Conservation (phyloP, 2,329 filamentous ascomycete genomes). For the Albifimbria verrucaria region DNA sequence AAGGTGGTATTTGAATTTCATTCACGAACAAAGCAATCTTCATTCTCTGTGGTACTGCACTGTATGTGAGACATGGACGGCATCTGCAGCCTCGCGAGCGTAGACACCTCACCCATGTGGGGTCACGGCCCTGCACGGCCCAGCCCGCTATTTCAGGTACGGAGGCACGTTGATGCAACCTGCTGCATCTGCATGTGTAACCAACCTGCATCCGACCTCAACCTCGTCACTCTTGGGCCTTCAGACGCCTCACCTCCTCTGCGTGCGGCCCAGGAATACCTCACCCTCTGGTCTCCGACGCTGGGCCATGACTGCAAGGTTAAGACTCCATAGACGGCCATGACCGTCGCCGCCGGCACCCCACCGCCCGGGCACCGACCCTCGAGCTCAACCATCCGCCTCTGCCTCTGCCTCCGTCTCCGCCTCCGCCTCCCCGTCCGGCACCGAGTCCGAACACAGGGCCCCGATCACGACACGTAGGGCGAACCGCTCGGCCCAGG, state of each 20-base stretch:
- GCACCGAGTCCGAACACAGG: slow-evolving; percentile 18
- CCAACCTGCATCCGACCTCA: background rate
- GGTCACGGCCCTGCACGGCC: too few species aligned
- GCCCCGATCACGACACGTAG: slow-evolving; percentile 25
- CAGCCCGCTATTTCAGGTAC: too few species aligned
- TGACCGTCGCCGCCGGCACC: slow-evolving; percentile 22
- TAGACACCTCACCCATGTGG: too few species aligned
- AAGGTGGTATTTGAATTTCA: too few species aligned
- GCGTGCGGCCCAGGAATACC: background rate
- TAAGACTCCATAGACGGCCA: slow-evolving; percentile 18
- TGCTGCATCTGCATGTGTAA: too few species aligned
- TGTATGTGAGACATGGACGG: too few species aligned
- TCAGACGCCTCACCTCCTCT: too few species aligned
- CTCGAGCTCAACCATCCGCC: slow-evolving; percentile 14
- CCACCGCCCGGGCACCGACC: slow-evolving; percentile 14
- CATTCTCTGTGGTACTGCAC: too few species aligned
- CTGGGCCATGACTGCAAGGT: slow-evolving; percentile 22
- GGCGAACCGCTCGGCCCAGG: slow-evolving; percentile 27
- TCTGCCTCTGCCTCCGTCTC: slow-evolving; percentile 5
- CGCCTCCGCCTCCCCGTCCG: slow-evolving; percentile 12
- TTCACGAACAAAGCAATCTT: too few species aligned
- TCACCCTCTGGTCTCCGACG: background rate
- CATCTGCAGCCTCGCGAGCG: too few species aligned
- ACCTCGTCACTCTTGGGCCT: too few species aligned
- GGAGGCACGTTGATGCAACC: too few species aligned